Evolutionary conservation across 495 filamentous ascomycete genomes (phyloP).

Genomic region (Podospora anserina): DNA sequence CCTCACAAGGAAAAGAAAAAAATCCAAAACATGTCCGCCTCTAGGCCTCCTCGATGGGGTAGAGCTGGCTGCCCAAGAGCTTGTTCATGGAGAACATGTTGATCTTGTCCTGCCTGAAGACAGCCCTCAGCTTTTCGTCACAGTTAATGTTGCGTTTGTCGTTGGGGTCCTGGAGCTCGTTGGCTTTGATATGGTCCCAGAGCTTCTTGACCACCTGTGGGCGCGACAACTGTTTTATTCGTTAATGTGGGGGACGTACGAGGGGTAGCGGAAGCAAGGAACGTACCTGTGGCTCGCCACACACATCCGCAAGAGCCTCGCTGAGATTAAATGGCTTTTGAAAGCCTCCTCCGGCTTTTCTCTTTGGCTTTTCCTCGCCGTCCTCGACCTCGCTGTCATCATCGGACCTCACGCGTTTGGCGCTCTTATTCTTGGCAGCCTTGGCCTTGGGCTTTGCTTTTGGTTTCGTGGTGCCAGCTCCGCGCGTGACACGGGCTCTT

Average conservation of each 20-base stretch:
- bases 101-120: conserved; percentile 86
- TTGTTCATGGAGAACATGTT: conserved; percentile 99
- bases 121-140: conserved; percentile 81
- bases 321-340: conserved; percentile 55
- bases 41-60: conserved; percentile 47
- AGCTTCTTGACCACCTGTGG: conserved; percentile 94
- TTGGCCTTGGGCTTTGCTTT: conserved; percentile 40
- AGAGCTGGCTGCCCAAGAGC: conserved; percentile 54
- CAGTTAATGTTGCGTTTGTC: conserved; percentile 91
- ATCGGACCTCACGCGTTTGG: conserved; percentile 69
- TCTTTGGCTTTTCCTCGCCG: conserved; percentile 52
- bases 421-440: conserved; percentile 70
- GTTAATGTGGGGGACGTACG: conserved; percentile 10
- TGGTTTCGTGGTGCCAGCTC: conserved; percentile 53
- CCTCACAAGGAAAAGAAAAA: background rate
- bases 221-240: conserved; percentile 64
- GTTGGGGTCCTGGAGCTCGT: conserved; percentile 81
- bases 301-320: conserved; percentile 46
- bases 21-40: background rate
- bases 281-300: conserved; percentile 59
- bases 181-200: conserved; percentile 87
- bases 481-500: conserved; percentile 65
- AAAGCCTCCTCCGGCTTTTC: conserved; percentile 49
- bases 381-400: conserved; percentile 76
- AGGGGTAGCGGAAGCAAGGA: background rate